These are phyloP conservation scores for Plasmodium reichenowi DNA, from an alignment of 169 alveolate species.

Conservation along the genomic window DNA sequence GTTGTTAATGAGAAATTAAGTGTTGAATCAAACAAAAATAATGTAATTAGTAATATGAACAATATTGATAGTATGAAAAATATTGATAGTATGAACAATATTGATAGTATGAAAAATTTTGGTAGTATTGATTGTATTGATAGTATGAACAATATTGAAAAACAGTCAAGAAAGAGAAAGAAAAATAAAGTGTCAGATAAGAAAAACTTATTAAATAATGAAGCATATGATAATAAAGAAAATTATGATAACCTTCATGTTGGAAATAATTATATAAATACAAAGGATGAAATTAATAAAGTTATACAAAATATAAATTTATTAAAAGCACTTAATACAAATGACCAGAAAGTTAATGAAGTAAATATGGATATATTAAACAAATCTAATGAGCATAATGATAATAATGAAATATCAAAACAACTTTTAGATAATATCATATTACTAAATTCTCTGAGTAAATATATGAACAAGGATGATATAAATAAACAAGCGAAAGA, in stretches of 20 bases:
- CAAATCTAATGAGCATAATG: constrained; percentile 1
- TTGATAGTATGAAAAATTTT: no score
- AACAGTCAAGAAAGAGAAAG: neutral
- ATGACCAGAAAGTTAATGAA: neutral
- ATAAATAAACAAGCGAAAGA: neutral
- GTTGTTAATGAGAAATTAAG: no score
- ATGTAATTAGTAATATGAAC: neutral
- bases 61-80: no score
- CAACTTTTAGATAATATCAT: constrained; percentile 15
- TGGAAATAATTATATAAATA: constrained; percentile 11
- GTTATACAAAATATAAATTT: neutral
- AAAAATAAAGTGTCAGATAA: neutral
- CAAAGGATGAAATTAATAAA: constrained; percentile 6
- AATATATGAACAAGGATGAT: neutral
- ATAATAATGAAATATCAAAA: constrained; percentile 18
- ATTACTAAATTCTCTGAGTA: constrained; percentile 6
- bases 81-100: no score
- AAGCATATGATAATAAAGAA: neutral
- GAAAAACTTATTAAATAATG: neutral
- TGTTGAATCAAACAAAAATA: neutral
- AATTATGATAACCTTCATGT: neutral
- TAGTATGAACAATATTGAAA: neutral
- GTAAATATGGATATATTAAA: neutral
- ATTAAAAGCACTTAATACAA: neutral
- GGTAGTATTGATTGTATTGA: no score